Base-by-base conservation (phyloP, 2,329 filamentous ascomycete genomes). In the Trichoderma simmonsii region DNA sequence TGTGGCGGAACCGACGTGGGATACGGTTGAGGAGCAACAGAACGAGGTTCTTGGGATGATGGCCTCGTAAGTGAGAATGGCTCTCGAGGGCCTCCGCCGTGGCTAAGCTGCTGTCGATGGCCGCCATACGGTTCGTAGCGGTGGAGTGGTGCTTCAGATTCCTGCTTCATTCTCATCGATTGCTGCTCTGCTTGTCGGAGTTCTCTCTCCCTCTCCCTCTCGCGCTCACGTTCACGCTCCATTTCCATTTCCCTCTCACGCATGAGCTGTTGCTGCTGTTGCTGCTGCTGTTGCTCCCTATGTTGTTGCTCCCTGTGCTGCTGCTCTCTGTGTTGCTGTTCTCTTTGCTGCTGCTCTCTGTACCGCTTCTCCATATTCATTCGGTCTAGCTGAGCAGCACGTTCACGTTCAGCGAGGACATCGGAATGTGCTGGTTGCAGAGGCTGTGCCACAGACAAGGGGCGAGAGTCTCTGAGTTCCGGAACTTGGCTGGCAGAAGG, bases 101-200 rank as follows among this genome's bases (percentile, higher is more conserved):
- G 81, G 30, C 84, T 83, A 54, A 80, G 77, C 62, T 82, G 79
- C 54, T 81, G 81, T 21, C 81, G 82, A 67, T 83, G 80, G 21
- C 80, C 78, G 70, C 28, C 28, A 34, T 83, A 87, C 0, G 81
- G 79, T 51, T 88, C 86, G 72, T 84, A 85, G 48, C 83, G 85
- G 71, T 81, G 81, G 14, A 77, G 74, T n/a, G 78, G 77, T 59
- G 82, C 75, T 61, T 88, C 86, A 3, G 83, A 83, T 74, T 88
- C 87, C 74, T 87, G 85, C 77, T 88, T 88, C 62, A 87, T 76
- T 15, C 79, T 77, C 71, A 81, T 71, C n/a, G 79, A 73, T 60
- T 79, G 79, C 15, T 79, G 75, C 60, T 81, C 79, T 6, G 75
- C 69, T 39, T 79, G 78, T 4, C 78, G 78, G 21, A 79, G 65